Evolutionary conservation across 768 basidiomycete species (phyloP).

Genomic region (Amanita pallidorosea): DNA sequence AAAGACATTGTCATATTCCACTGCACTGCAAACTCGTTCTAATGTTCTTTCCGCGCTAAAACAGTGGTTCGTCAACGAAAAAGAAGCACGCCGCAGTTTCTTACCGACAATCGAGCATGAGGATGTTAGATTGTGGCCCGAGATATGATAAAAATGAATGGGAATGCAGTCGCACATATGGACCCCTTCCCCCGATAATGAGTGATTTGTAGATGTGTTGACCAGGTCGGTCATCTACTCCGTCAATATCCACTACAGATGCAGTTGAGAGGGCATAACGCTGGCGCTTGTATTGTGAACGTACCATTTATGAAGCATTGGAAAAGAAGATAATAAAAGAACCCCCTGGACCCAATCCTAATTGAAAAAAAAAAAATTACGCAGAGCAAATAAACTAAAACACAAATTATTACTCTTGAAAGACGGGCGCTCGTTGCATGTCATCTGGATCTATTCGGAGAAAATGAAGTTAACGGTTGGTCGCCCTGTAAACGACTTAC

Average conservation of each 20-base stretch:
- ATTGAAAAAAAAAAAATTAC: background rate
- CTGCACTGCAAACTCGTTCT: slow-evolving; percentile 65
- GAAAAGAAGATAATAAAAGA: slow-evolving; percentile 91
- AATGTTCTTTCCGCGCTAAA: slow-evolving; percentile 76
- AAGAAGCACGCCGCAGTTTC: slow-evolving; percentile 11
- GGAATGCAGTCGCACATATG: slow-evolving; percentile 69
- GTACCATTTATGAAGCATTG: slow-evolving; percentile 82
- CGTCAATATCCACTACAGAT: slow-evolving; percentile 58
- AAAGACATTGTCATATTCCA: slow-evolving; percentile 69
- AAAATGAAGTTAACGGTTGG: background rate
- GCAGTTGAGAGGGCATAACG: slow-evolving; percentile 1
- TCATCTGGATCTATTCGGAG: slow-evolving; percentile 62
- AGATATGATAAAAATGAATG: slow-evolving; percentile 78
- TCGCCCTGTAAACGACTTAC: slow-evolving; percentile 30
- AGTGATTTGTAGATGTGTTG: slow-evolving; percentile 59
- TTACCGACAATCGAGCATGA: slow-evolving; percentile 77
- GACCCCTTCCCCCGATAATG: slow-evolving; percentile 66
- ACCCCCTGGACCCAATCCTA: slow-evolving; percentile 76
- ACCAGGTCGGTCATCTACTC: slow-evolving; percentile 47
- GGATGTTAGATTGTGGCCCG: slow-evolving; percentile 65
- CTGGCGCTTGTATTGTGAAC: background rate
- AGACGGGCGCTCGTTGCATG: slow-evolving; percentile 62
- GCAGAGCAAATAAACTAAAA: background rate
- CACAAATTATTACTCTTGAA: slow-evolving; percentile 39
- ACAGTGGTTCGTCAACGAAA: background rate